These are phyloP conservation scores for Cucurbitaria berberidis DNA, from an alignment of 2,329 filamentous ascomycete genomes.

Conservation along the genomic window DNA sequence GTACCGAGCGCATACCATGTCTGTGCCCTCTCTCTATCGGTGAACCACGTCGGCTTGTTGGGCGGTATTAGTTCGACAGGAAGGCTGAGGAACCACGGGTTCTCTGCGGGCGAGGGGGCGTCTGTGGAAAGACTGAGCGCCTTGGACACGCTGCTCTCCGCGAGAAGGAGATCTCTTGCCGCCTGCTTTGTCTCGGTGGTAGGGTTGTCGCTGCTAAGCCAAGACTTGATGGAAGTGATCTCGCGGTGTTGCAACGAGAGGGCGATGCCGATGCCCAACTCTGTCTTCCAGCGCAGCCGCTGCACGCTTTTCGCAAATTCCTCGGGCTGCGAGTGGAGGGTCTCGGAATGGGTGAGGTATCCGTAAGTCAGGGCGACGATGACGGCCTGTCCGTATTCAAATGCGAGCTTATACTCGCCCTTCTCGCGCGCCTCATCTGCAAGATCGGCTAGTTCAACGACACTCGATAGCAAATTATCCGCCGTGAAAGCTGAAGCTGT, in stretches of 20 bases:
- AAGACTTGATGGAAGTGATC: slow-evolving; percentile 13
- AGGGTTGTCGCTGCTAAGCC: slow-evolving; percentile 13
- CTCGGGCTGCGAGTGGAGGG: slow-evolving; percentile 30
- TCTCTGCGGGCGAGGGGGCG: slow-evolving; percentile 31
- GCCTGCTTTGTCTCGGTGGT: slow-evolving; percentile 5
- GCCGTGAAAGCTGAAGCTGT: slow-evolving; percentile 18
- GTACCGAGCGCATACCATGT: slow-evolving; percentile 38
- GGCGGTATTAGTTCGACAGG: slow-evolving; percentile 42
- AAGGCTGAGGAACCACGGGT: slow-evolving; percentile 40
- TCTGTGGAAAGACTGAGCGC: slow-evolving; percentile 38
- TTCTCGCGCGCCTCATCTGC: slow-evolving; percentile 24
- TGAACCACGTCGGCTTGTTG: slow-evolving; percentile 39
- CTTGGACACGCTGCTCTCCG: slow-evolving; percentile 30
- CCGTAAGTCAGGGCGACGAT: slow-evolving; percentile 41
- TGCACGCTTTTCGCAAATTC: slow-evolving; percentile 30
- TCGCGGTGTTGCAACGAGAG: slow-evolving; percentile 20
- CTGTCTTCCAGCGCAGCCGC: slow-evolving; percentile 38
- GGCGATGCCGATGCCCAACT: slow-evolving; percentile 31
- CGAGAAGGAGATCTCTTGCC: slow-evolving; percentile 28
- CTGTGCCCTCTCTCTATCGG: slow-evolving; percentile 32
- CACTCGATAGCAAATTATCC: slow-evolving; percentile 21
- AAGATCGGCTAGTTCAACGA: slow-evolving; percentile 26
- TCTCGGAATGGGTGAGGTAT: slow-evolving; percentile 39
- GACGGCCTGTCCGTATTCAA: slow-evolving; percentile 32
- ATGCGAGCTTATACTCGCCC: slow-evolving; percentile 20